Base-by-base conservation (phyloP, 257 asterid genomes). In the Cruciata laevipes region DNA sequence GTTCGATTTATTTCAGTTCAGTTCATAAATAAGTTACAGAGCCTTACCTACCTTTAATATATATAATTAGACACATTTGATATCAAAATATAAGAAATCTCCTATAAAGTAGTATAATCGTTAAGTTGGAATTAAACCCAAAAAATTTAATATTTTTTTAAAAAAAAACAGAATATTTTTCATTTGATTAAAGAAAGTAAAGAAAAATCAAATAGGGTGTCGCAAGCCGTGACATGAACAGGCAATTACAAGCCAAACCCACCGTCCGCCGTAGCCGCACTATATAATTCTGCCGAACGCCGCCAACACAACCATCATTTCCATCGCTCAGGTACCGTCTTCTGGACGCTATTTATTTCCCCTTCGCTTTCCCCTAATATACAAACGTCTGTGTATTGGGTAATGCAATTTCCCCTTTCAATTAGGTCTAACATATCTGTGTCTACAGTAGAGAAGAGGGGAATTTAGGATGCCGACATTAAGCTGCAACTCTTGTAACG, bases 401-500 rank as follows among this genome's bases (percentile, higher is more conserved):
- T 11, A 11, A 13, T 24, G 25, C 16, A 25, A 25, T 25, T 58
- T 58, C 35, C 40, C 32, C 32, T 14, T 27, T 12, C 32, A 59
- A 59, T 59, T 27, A 30, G 40, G 55, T 7, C 21, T 33, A 27
- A 32, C 38, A 14, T 8, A 11, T 32, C 21, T 31, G 42, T 32
- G 38, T 27, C 30, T 20, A 0, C 21, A 63, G 55, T 35, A 21
- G 3, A 24, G 33, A 13, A 44, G n/a, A 24, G 33, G 23, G n/a
- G 37, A 6, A 40, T 17, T 27, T 12, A 25, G 31, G 16, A 85
- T 89, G 95, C 78, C 83, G 27, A 85, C 78, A 33, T 74, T 85
- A 61, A 83, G 86, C 30, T 92, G 97, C 81, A 89, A 92, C 77
- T 85, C 98, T n/a, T 92, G 98, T 81, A 89, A 92, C 83, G 82